Conservation (phyloP, 1,284 basidiomycete species). For the Lentinus polychrous region DNA sequence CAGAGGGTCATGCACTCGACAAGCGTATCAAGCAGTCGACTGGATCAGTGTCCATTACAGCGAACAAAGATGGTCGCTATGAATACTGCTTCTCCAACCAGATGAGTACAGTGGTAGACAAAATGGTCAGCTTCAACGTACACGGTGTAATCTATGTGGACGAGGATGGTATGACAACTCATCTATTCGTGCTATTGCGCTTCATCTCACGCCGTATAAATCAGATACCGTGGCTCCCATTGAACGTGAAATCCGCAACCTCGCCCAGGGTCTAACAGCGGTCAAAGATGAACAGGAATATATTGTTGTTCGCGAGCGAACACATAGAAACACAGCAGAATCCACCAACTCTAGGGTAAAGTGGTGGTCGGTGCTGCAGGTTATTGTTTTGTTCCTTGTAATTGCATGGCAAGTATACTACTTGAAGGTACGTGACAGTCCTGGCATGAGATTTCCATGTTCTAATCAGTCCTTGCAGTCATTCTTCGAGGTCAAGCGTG, state of each 20-base stretch:
- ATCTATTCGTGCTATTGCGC: slow-evolving; percentile 5
- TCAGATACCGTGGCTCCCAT: slow-evolving; percentile 84
- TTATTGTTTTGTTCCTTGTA: slow-evolving; percentile 80
- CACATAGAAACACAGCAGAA: slow-evolving; percentile 92
- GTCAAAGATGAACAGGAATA: slow-evolving; percentile 99
- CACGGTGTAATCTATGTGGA: slow-evolving; percentile 93
- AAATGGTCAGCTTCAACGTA: slow-evolving; percentile 97
- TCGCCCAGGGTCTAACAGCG: slow-evolving; percentile 80
- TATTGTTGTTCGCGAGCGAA: slow-evolving; percentile 89
- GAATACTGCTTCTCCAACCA: slow-evolving; percentile 99
- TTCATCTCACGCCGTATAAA: background rate
- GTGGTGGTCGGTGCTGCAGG: slow-evolving; percentile 97
- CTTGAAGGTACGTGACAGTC: slow-evolving; percentile 60
- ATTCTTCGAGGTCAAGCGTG: slow-evolving; percentile 93
- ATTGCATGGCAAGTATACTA: slow-evolving; percentile 99
- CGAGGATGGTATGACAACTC: slow-evolving; percentile 61
- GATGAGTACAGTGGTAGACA: slow-evolving; percentile 93
- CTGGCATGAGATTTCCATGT: slow-evolving; percentile 1
- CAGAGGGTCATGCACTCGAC: slow-evolving; percentile 59
- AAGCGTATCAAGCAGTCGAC: slow-evolving; percentile 86
- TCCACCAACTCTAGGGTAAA: slow-evolving; percentile 96
- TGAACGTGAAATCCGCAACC: slow-evolving; percentile 87
- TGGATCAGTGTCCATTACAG: slow-evolving; percentile 85
- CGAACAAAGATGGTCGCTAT: slow-evolving; percentile 80
- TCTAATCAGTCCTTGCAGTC: slow-evolving; percentile 37